These are phyloP conservation scores for Lumnitzera littorea DNA, from an alignment of 345 rosid genomes.

Conservation along the genomic window DNA sequence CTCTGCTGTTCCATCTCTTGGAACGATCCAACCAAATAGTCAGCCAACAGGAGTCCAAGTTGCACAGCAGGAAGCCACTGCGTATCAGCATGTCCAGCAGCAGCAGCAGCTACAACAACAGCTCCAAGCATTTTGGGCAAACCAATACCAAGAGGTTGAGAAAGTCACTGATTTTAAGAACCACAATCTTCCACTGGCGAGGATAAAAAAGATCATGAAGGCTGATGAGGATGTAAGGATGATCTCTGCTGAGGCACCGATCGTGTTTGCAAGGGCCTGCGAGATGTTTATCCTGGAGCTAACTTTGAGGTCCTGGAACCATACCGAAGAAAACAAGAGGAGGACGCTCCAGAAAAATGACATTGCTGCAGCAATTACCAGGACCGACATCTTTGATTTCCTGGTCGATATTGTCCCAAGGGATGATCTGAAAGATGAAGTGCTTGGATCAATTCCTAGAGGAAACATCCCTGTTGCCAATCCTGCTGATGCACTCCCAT, in stretches of 20 bases:
- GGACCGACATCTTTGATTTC: slow-evolving; percentile 93
- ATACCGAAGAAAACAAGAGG: slow-evolving; percentile 94
- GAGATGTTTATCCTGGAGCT: slow-evolving; percentile 95
- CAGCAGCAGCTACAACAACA: slow-evolving; percentile 90
- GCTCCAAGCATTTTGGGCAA: slow-evolving; percentile 80
- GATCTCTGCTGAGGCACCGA: slow-evolving; percentile 98
- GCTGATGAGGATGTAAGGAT: slow-evolving; percentile 96
- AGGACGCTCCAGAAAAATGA: slow-evolving; percentile 94
- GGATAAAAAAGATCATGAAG: slow-evolving; percentile 99
- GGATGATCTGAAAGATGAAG: slow-evolving; percentile 89
- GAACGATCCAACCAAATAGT: slow-evolving; percentile 35
- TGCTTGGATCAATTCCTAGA: slow-evolving; percentile 52
- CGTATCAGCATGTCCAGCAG: slow-evolving; percentile 80
- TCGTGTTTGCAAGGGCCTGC: slow-evolving; percentile 91
- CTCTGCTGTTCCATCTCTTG: slow-evolving; percentile 27
- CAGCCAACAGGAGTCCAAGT: slow-evolving; percentile 53
- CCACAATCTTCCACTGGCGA: slow-evolving; percentile 89
- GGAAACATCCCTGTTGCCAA: slow-evolving; percentile 50
- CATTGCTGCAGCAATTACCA: slow-evolving; percentile 88
- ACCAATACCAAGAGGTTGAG: slow-evolving; percentile 75
- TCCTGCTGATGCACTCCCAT: slow-evolving; percentile 60
- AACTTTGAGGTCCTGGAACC: slow-evolving; percentile 93
- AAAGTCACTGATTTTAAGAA: slow-evolving; percentile 80
- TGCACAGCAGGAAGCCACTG: slow-evolving; percentile 61
- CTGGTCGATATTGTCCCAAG: slow-evolving; percentile 90